Evolutionary conservation across 2,329 filamentous ascomycete species (phyloP).

Genomic region (Teratosphaeria pseudoeucalypti): DNA sequence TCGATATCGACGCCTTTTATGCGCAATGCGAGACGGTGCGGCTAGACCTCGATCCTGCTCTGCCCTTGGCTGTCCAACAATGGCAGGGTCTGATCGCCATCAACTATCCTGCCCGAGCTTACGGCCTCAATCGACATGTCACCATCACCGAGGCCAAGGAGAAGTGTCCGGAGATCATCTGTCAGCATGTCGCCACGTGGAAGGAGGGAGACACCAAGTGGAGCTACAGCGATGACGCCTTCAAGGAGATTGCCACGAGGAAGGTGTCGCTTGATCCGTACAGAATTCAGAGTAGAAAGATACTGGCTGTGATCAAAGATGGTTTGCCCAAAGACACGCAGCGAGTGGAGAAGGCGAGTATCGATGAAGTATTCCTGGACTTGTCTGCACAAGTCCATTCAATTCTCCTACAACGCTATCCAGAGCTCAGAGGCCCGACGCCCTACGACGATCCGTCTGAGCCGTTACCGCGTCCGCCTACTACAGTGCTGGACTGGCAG

Average conservation of each 20-base stretch:
- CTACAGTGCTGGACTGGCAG: constrained; percentile 69
- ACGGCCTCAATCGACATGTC: constrained; percentile 70
- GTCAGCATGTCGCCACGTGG: constrained; percentile 93
- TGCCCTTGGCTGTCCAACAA: constrained; percentile 86
- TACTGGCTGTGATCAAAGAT: constrained; percentile 68
- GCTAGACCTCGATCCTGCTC: constrained; percentile 60
- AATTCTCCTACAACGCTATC: constrained; percentile 63
- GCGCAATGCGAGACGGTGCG: constrained; percentile 87
- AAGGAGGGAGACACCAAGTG: constrained; percentile 83
- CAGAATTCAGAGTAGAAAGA: constrained; percentile 70
- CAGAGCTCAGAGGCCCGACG: constrained; percentile 57
- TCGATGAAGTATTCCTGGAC: constrained; percentile 94
- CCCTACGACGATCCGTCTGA: constrained; percentile 61
- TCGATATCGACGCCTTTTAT: constrained; percentile 97
- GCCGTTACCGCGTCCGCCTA: constrained; percentile 60
- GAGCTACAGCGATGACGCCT: constrained; percentile 78
- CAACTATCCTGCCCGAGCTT: constrained; percentile 82
- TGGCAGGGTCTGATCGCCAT: constrained; percentile 92
- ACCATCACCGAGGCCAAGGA: constrained; percentile 73
- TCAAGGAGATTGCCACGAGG: constrained; percentile 68
- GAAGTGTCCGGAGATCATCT: constrained; percentile 70
- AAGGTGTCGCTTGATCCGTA: constrained; percentile 95
- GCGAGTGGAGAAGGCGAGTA: constrained; percentile 81
- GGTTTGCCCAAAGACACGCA: constrained; percentile 54
- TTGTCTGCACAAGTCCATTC: constrained; percentile 74